A percentile compares a stretch with the other conserved stretches of the same genome.
Conservation (phyloP, 352 stramenopile species). For the Elongisporangium anandrum region DNA sequence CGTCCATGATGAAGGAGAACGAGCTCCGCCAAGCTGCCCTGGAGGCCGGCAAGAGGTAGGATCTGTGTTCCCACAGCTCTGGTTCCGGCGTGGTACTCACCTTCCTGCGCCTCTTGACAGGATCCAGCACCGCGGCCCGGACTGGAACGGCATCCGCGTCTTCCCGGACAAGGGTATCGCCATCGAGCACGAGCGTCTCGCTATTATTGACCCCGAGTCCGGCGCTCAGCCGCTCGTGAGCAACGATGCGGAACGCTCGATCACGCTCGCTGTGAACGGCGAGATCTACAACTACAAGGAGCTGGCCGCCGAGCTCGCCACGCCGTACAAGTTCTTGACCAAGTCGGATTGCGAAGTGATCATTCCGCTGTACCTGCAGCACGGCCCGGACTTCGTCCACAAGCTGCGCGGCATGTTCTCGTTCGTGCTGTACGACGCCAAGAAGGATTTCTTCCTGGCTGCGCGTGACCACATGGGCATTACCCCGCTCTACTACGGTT, state of each 20-base stretch:
- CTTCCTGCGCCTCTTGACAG: slow-evolving; percentile 11
- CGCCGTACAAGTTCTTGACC: slow-evolving; percentile 92
- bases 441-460: slow-evolving; percentile 92
- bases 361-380: slow-evolving; percentile 93
- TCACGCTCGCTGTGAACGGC: slow-evolving; percentile 97
- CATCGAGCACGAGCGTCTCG: slow-evolving; percentile 97
- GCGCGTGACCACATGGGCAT: slow-evolving; percentile 98
- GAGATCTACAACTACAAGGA: slow-evolving; percentile 99
- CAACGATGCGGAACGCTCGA: slow-evolving; percentile 70
- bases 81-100: slow-evolving; percentile 1
- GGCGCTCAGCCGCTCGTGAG: slow-evolving; percentile 89
- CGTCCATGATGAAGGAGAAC: slow-evolving; percentile 89
- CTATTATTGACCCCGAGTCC: slow-evolving; percentile 98
- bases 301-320: slow-evolving; percentile 80
- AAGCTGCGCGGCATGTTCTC: slow-evolving; percentile 98
- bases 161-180: slow-evolving; percentile 73
- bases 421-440: slow-evolving; percentile 97
- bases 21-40: slow-evolving; percentile 95
- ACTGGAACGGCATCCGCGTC: slow-evolving; percentile 93
- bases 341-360: slow-evolving; percentile 98
- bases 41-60: slow-evolving; percentile 87
- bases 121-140: slow-evolving; percentile 95
- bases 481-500: slow-evolving; percentile 98
- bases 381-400: slow-evolving; percentile 88
- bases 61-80: background rate